Percentiles rank a stretch among this genome's conserved stretches.
phyloP scores from a whole-genome alignment of 1,284 basidiomycete genomes.

The Clitocybe nebularis region DNA sequence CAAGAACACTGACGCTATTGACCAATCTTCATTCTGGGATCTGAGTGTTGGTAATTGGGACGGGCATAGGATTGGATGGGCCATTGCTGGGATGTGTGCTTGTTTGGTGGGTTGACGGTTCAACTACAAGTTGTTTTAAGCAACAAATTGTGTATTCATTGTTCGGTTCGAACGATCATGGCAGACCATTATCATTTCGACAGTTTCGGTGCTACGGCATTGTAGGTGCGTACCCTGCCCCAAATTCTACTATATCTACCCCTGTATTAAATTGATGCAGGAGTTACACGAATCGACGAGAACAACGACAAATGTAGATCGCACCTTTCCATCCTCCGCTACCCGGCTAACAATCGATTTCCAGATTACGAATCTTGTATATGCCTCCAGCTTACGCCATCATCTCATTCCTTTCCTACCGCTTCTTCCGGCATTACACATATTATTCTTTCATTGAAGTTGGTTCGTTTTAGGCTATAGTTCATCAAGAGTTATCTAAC shows the following conservation, averaged over 20 bases:
- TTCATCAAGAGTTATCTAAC: background rate
- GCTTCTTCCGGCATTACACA: constrained; percentile 78
- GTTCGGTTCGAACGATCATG: too few relatives aligned
- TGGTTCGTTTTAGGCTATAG: too few relatives aligned
- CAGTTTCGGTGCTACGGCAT: constrained; percentile 52
- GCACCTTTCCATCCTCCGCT: constrained; percentile 1
- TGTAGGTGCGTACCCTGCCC: constrained; percentile 42
- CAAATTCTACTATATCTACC: background rate
- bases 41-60: constrained; percentile 32
- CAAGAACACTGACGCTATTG: constrained; percentile 1
- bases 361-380: constrained; percentile 69
- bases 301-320: constrained; percentile 75
- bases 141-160: too few relatives aligned
- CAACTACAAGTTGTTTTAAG: background rate
- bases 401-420: constrained; percentile 85
- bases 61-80: constrained; percentile 38
- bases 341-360: background rate
- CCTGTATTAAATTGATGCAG: constrained; percentile 29
- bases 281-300: constrained; percentile 60
- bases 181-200: constrained; percentile 63
- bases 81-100: constrained; percentile 64
- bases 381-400: constrained; percentile 83
- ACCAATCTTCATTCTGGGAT: constrained; percentile 20
- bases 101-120: constrained; percentile 42
- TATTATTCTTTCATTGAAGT: constrained; percentile 78